A percentile compares a stretch with the other conserved stretches of the same genome.
These are phyloP conservation scores for Suillus cothurnatus DNA, from an alignment of 768 basidiomycete genomes.

Conservation along the genomic window DNA sequence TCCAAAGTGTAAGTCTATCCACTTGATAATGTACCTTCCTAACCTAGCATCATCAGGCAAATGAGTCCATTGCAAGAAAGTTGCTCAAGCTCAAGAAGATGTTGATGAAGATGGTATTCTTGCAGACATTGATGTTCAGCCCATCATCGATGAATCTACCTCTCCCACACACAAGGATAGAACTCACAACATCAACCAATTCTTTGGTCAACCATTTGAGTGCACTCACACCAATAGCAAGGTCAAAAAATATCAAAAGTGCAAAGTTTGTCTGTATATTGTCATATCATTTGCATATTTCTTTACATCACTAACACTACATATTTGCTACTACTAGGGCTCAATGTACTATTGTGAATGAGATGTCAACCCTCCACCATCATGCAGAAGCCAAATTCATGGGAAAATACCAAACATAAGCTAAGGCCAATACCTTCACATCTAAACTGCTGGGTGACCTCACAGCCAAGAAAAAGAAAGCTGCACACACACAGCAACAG, in stretches of 20 bases:
- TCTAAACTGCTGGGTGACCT: constrained; percentile 33
- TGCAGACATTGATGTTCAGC: constrained; percentile 13
- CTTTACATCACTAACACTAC: too few relatives aligned
- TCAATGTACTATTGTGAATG: not conserved
- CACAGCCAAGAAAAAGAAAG: constrained; percentile 20
- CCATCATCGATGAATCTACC: not conserved
- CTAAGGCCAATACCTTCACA: constrained; percentile 24
- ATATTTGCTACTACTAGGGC: too few relatives aligned
- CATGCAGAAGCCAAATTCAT: not conserved
- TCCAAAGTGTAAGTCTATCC: not conserved
- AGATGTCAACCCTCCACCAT: not conserved
- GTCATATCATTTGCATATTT: too few relatives aligned
- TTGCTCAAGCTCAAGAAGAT: not conserved
- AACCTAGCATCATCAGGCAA: not conserved
- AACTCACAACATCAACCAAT: not conserved
- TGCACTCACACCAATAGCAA: not conserved
- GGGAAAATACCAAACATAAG: constrained; percentile 31
- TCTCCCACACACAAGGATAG: not conserved
- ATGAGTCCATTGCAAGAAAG: too few relatives aligned
- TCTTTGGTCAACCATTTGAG: not conserved
- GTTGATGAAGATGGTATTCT: constrained; percentile 18
- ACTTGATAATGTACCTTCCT: not conserved
- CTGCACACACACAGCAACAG: constrained; percentile 12
- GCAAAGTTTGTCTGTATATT: not conserved
- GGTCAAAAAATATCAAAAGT: not conserved